Conservation (phyloP, 1,284 basidiomycete species). For the Cutaneotrichosporon cyanovorans region DNA sequence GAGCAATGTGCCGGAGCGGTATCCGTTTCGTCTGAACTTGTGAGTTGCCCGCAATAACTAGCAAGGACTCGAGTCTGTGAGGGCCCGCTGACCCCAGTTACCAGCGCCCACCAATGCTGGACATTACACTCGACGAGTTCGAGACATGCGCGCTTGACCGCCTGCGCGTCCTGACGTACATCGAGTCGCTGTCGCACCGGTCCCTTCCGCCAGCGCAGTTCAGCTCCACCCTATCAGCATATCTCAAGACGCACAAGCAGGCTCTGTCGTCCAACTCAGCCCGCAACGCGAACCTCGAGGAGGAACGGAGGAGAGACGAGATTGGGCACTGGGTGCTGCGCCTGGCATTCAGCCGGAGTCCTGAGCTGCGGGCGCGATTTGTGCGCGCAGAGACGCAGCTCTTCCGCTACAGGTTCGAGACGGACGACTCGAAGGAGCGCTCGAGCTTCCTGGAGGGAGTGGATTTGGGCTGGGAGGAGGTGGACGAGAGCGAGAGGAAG, state of each 20-base stretch:
- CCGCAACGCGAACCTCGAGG: slow-evolving; percentile 50
- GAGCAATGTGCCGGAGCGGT: slow-evolving; percentile 34
- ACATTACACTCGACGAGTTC: slow-evolving; percentile 94
- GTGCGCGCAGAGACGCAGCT: slow-evolving; percentile 80
- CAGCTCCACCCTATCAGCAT: slow-evolving; percentile 24
- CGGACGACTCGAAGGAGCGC: slow-evolving; percentile 58
- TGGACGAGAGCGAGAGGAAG: slow-evolving; percentile 32
- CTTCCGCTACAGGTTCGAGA: slow-evolving; percentile 77
- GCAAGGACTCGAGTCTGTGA: neutral
- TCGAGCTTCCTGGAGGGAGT: slow-evolving; percentile 66
- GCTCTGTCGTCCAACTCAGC: slow-evolving; percentile 59
- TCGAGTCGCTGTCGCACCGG: slow-evolving; percentile 63
- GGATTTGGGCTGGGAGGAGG: slow-evolving; percentile 70
- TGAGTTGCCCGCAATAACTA: slow-evolving; percentile 43
- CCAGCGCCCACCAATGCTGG: slow-evolving; percentile 71
- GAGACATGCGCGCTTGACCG: slow-evolving; percentile 86
- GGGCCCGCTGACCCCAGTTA: slow-evolving; percentile 57
- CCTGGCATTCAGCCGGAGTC: slow-evolving; percentile 82
- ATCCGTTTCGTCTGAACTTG: slow-evolving; percentile 74
- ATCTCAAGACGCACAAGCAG: slow-evolving; percentile 46
- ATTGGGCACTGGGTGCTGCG: slow-evolving; percentile 91
- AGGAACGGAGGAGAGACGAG: slow-evolving; percentile 75
- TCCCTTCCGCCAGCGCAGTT: slow-evolving; percentile 42
- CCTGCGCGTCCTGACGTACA: slow-evolving; percentile 78
- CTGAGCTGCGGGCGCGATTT: slow-evolving; percentile 83